phyloP scores from a whole-genome alignment of 495 filamentous ascomycete species.

The Xylaria cubensis region DNA sequence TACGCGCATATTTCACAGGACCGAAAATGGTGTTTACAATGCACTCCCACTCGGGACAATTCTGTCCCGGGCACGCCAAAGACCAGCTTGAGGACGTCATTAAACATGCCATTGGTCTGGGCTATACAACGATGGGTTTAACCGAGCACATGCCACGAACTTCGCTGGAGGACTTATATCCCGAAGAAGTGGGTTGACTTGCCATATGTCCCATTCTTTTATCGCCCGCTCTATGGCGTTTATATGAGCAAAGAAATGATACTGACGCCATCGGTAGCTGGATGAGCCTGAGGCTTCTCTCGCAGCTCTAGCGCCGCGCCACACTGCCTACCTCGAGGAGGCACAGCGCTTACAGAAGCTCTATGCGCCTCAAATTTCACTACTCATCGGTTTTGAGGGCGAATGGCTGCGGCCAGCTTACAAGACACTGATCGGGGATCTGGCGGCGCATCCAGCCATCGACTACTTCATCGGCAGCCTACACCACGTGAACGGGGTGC shows the following conservation, averaged over 20 bases:
- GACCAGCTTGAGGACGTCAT: constrained; percentile 85
- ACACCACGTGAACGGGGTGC: constrained; percentile 83
- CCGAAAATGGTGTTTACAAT: constrained; percentile 95
- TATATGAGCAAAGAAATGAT: not conserved
- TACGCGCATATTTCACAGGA: not conserved
- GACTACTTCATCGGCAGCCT: constrained; percentile 92
- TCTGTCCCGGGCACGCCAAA: constrained; percentile 88
- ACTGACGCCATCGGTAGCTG: constrained; percentile 37
- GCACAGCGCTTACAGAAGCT: constrained; percentile 71
- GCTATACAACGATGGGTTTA: constrained; percentile 82
- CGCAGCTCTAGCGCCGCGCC: constrained; percentile 56
- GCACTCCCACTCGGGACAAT: constrained; percentile 97
- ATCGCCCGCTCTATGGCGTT: constrained; percentile 21
- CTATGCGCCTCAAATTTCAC: constrained; percentile 74
- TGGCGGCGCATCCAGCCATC: constrained; percentile 66
- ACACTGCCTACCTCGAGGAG: constrained; percentile 74
- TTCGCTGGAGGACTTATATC: constrained; percentile 77
- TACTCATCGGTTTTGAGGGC: constrained; percentile 89
- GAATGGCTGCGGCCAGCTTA: constrained; percentile 87
- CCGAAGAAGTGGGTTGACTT: constrained; percentile 74
- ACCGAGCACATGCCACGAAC: constrained; percentile 97
- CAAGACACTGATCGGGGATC: constrained; percentile 58
- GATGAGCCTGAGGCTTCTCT: constrained; percentile 47
- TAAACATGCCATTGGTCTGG: constrained; percentile 74
- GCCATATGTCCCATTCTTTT: not conserved